Base-by-base conservation (phyloP, 257 asterid genomes). In the Nicotiana attenuata region DNA sequence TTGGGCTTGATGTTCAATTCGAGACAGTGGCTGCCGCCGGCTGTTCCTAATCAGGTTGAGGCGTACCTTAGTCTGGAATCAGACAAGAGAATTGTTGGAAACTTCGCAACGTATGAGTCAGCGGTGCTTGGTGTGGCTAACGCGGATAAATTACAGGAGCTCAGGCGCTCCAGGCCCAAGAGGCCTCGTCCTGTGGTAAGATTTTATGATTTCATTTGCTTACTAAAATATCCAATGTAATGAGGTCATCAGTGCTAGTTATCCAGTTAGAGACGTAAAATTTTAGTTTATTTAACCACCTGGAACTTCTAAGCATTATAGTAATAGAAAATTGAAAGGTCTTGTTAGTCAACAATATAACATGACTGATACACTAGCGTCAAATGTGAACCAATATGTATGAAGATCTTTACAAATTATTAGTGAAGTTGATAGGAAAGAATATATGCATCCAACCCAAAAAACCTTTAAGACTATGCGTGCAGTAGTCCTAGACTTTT, bases 121-220 rank as follows among this genome's bases (percentile, higher is more conserved):
- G 97, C 97, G 26, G 98, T 95, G 78, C 94, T 95, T 63, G 99
- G 98, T 3, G 94, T 90, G 79, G 95, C 98, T 19, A 90, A 92
- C 84, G 87, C 87, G 16, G 85, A 89, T 71, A 80, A 91, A 31
- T 77, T 93, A 88, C 85, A 78, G 80, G 89, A 89, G 81, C 64
- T 95, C 80, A 86, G 95, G 80, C 85, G 88, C 73, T 87, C 90
- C 68, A 85, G 93, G 81, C 97, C 98, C 19, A 89, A 83, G 85
- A 90, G 85, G 65, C 84, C 95, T 80, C 92, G 93, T 65, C 97
- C 97, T 45, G 59, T 20, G 78, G 78, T 71, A 69, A 41, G 38
- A 11, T 64, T 33, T 10, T 61, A 10, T 10, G 17, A 10, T 41
- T 41, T 41, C 33, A 63, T 64, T 64, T 64, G 5, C 41, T 64